Evolutionary conservation across 345 rosid species (phyloP).

Genomic region (Fremontodendron californicum): DNA sequence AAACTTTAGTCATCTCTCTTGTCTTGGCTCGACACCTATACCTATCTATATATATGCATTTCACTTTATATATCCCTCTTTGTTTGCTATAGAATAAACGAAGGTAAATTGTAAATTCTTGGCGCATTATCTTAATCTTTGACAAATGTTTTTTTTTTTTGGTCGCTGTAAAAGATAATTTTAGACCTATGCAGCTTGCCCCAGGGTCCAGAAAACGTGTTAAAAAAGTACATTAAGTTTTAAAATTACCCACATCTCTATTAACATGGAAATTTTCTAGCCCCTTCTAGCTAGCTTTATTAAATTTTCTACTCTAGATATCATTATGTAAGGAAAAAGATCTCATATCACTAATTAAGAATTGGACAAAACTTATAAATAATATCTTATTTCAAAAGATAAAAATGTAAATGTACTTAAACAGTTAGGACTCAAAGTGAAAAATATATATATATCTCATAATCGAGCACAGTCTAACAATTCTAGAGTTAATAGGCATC

Average conservation of each 20-base stretch:
- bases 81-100: too few species aligned
- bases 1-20: conserved; percentile 28
- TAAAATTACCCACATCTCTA: not conserved
- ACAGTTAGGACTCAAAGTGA: too few species aligned
- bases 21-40: conserved; percentile 29
- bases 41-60: not conserved
- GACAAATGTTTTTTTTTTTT: not conserved
- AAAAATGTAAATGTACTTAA: too few species aligned
- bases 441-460: too few species aligned
- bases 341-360: too few species aligned
- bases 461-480: too few species aligned
- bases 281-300: not conserved
- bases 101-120: not conserved
- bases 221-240: not conserved
- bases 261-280: not conserved
- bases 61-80: not conserved
- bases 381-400: too few species aligned
- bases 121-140: conserved; percentile 3
- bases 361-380: too few species aligned
- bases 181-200: not conserved
- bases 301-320: too few species aligned
- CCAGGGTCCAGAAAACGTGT: conserved; percentile 22
- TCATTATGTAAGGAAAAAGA: too few species aligned
- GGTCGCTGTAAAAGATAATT: not conserved
- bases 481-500: too few species aligned